A percentile compares a stretch with the other conserved stretches of the same genome.
Evolutionary conservation across 345 rosid genomes (phyloP).

Genomic region (Lumnitzera racemosa): DNA sequence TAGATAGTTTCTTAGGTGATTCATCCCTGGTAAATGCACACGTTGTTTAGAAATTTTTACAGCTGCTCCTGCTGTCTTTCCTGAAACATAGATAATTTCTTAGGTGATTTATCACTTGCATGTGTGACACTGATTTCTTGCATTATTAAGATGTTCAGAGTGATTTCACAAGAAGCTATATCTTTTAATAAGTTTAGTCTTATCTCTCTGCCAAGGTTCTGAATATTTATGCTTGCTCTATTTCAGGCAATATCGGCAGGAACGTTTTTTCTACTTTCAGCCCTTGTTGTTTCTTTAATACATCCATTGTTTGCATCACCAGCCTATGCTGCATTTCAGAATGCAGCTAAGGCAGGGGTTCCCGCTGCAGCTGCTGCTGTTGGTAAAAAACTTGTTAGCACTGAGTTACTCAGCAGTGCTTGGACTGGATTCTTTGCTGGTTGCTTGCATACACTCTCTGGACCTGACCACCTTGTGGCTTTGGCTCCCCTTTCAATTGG

Average conservation of each 20-base stretch:
- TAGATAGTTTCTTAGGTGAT: no score
- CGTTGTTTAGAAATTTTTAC: no score
- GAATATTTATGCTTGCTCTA: no score
- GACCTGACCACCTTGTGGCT: slow-evolving; percentile 97
- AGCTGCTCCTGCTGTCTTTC: no score
- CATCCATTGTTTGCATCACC: slow-evolving; percentile 74
- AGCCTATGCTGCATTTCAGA: slow-evolving; percentile 72
- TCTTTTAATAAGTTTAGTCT: no score
- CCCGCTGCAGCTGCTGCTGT: slow-evolving; percentile 37
- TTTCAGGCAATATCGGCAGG: slow-evolving; percentile 44
- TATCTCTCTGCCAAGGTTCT: no score
- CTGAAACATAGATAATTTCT: no score
- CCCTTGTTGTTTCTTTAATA: slow-evolving; percentile 41
- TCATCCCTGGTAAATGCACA: no score
- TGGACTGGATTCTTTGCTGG: slow-evolving; percentile 99
- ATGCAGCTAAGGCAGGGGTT: slow-evolving; percentile 46
- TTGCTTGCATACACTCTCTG: slow-evolving; percentile 88
- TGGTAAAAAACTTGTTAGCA: slow-evolving; percentile 42
- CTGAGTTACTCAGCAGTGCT: slow-evolving; percentile 70
- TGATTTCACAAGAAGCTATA: no score
- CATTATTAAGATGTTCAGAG: no score
- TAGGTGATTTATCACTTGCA: no score
- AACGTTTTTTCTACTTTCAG: slow-evolving; percentile 48
- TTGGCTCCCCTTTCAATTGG: slow-evolving; percentile 97
- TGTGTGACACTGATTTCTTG: no score